These are phyloP conservation scores for Candolleomyces efflorescens DNA, from an alignment of 768 basidiomycete genomes.

Conservation along the genomic window DNA sequence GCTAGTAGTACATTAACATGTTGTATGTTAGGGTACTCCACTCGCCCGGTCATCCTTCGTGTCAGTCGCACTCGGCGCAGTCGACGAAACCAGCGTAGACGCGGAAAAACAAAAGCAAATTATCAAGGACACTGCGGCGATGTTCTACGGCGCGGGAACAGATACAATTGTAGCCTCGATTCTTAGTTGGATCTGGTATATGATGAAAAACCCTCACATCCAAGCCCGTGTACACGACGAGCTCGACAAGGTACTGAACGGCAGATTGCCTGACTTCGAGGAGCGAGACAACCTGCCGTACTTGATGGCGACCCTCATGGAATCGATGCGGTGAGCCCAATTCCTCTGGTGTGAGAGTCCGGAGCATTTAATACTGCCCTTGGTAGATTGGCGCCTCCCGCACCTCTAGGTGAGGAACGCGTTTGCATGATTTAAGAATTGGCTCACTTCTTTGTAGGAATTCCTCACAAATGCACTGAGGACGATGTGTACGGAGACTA, in stretches of 20 bases:
- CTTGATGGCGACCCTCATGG: conserved; percentile 30
- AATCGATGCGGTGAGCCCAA: conserved; percentile 23
- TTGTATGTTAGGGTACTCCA: conserved; percentile 12
- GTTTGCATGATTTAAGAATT: too few relatives aligned
- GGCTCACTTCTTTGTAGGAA: not conserved
- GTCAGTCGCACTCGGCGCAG: conserved; percentile 11
- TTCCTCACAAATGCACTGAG: not conserved
- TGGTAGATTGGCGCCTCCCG: not conserved
- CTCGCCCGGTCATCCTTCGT: conserved; percentile 15
- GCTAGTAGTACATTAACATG: not conserved
- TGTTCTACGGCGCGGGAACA: conserved; percentile 21
- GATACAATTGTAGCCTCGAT: conserved; percentile 25
- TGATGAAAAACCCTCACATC: conserved; percentile 35
- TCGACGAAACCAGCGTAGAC: conserved; percentile 8
- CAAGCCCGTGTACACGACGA: conserved; percentile 35
- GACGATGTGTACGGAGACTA: conserved; percentile 1
- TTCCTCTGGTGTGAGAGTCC: not conserved
- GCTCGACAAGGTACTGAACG: conserved; percentile 30
- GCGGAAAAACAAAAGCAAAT: conserved; percentile 14
- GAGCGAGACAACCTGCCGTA: conserved; percentile 36
- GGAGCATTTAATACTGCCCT: not conserved
- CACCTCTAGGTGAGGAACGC: not conserved
- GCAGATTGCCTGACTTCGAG: conserved; percentile 32
- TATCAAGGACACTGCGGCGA: conserved; percentile 19
- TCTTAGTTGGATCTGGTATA: conserved; percentile 31